Conservation (phyloP, 2,329 filamentous ascomycete species). For the Volutella citrinella region DNA sequence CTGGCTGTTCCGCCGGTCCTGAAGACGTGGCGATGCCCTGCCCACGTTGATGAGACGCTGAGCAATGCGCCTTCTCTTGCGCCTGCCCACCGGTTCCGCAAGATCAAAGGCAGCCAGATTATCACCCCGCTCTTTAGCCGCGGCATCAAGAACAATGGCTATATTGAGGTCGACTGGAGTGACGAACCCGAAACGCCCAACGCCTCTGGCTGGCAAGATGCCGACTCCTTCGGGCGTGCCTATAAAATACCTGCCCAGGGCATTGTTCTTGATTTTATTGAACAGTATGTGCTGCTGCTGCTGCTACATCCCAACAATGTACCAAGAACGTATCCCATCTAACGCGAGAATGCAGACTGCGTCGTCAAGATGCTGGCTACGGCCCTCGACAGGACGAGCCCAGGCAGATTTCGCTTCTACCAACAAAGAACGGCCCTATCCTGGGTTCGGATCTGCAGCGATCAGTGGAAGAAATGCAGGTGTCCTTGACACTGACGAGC, state of each 20-base stretch:
- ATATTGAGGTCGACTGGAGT: conserved; percentile 64
- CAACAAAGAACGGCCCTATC: conserved; percentile 16
- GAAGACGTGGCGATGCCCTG: conserved; percentile 83
- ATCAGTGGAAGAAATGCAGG: conserved; percentile 61
- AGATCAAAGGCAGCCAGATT: conserved; percentile 51
- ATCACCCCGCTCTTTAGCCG: conserved; percentile 56
- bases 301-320: too few species aligned
- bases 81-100: conserved; percentile 60
- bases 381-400: conserved; percentile 29
- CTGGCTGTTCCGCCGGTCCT: conserved; percentile 73
- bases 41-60: conserved; percentile 77
- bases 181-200: conserved; percentile 57
- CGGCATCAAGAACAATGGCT: conserved; percentile 68
- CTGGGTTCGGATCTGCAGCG: conserved; percentile 37
- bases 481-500: conserved; percentile 61
- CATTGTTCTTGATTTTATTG: conserved; percentile 71
- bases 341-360: too few species aligned
- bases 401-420: conserved; percentile 27
- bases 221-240: conserved; percentile 59
- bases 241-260: conserved; percentile 63
- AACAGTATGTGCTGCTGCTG: conserved; percentile 58
- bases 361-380: conserved; percentile 37
- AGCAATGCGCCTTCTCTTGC: conserved; percentile 55
- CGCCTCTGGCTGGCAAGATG: conserved; percentile 54
- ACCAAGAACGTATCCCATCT: too few species aligned